A percentile compares a stretch with the other conserved stretches of the same genome.
Conservation (phyloP, 2,329 filamentous ascomycete genomes). For the Dothideomycetes sp. region DNA sequence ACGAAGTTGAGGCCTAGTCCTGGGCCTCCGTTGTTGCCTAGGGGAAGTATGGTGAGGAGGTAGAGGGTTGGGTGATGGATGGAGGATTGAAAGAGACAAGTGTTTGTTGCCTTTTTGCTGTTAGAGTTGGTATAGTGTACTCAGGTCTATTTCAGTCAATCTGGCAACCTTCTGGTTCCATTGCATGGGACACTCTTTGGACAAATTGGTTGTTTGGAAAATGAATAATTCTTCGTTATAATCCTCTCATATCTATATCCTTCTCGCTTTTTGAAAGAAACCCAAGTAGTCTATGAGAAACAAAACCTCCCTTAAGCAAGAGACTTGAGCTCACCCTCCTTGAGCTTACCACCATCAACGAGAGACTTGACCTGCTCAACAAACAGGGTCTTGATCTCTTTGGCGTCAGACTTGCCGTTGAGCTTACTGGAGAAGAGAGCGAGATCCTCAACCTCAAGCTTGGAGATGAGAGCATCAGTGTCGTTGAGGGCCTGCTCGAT, state of each 20-base stretch:
- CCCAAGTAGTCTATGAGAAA: conserved; percentile 4
- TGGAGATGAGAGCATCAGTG: conserved; percentile 76
- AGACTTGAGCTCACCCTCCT: conserved; percentile 70
- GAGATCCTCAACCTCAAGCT: conserved; percentile 86
- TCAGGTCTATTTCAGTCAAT: too few relatives aligned
- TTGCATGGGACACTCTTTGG: too few relatives aligned
- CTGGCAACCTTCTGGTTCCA: too few relatives aligned
- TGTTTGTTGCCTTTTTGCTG: too few relatives aligned
- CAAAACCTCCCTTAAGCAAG: conserved; percentile 14
- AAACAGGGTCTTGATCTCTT: conserved; percentile 81
- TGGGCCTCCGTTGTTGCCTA: conserved; percentile 5
- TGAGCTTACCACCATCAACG: conserved; percentile 72
- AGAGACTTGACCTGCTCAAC: conserved; percentile 67
- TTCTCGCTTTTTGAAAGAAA: not conserved
- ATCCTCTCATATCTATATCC: too few relatives aligned
- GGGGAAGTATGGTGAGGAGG: conserved; percentile 4
- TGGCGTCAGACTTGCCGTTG: conserved; percentile 63
- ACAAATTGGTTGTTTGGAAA: too few relatives aligned
- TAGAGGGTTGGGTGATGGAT: not conserved
- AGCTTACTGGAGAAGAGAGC: conserved; percentile 74
- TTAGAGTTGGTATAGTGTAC: too few relatives aligned
- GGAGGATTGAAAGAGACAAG: too few relatives aligned
- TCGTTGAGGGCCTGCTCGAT: conserved; percentile 79
- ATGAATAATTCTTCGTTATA: too few relatives aligned
- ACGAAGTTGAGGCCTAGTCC: not conserved